Conservation (phyloP, 2,329 filamentous ascomycete genomes). For the Colletotrichum agaves region DNA sequence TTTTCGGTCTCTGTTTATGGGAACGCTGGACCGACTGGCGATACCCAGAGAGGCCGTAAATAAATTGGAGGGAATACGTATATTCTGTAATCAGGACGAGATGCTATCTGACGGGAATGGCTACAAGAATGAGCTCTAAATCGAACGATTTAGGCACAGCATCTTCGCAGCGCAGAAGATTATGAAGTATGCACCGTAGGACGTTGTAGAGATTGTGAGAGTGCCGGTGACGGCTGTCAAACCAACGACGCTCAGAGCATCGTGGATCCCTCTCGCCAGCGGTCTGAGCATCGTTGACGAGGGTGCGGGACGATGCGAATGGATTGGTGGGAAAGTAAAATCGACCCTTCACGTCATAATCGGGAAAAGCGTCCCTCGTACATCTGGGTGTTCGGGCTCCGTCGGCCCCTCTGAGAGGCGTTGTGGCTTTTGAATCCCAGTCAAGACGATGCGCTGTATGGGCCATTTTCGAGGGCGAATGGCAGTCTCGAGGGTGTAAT, state of each 20-base stretch:
- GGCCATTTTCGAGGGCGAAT: background rate
- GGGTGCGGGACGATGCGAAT: constrained; percentile 4
- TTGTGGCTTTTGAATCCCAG: constrained; percentile 8
- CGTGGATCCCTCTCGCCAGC: constrained; percentile 15
- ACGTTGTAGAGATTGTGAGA: background rate
- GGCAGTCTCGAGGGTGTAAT: background rate
- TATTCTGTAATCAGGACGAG: constrained; percentile 19
- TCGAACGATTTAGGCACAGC: constrained; percentile 24
- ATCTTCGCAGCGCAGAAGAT: background rate
- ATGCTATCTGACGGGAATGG: constrained; percentile 23
- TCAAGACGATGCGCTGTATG: constrained; percentile 9
- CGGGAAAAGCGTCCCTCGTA: constrained; percentile 17
- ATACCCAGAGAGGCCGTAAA: background rate
- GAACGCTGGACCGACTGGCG: background rate
- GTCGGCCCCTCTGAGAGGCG: background rate
- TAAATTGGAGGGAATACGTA: constrained; percentile 4
- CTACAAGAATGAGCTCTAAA: background rate
- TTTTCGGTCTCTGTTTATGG: constrained; percentile 2
- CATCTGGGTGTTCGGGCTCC: background rate
- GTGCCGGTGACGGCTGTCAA: background rate
- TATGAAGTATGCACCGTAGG: background rate
- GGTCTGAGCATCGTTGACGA: constrained; percentile 21
- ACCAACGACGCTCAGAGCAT: constrained; percentile 17
- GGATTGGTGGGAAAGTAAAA: constrained; percentile 24
- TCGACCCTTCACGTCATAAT: constrained; percentile 10